Conservation (phyloP, 2,329 filamentous ascomycete genomes). For the Zymoseptoria brevis region DNA sequence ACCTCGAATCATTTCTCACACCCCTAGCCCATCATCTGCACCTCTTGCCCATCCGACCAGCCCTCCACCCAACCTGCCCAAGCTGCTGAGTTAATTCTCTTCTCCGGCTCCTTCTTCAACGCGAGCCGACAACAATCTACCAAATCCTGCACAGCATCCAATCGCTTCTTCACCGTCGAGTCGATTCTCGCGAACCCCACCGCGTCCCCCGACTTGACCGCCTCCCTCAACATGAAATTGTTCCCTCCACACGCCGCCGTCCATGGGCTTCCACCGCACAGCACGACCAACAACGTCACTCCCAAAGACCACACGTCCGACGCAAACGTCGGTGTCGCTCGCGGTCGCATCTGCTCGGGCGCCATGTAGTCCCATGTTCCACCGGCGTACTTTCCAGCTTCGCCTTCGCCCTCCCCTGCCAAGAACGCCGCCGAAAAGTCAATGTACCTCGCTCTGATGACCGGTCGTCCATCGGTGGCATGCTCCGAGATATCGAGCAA, state of each 20-base stretch:
- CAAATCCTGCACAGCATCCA: slow-evolving; percentile 28
- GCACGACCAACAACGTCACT: slow-evolving; percentile 36
- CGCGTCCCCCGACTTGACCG: slow-evolving; percentile 37
- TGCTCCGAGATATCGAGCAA: slow-evolving; percentile 29
- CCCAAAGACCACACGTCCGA: slow-evolving; percentile 40
- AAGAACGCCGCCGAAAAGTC: slow-evolving; percentile 39
- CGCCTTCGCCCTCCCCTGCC: slow-evolving; percentile 10
- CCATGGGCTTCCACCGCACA: slow-evolving; percentile 38
- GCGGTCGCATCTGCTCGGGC: slow-evolving; percentile 25
- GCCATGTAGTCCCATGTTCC: slow-evolving; percentile 44
- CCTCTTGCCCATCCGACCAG: slow-evolving; percentile 2
- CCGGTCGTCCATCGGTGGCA: slow-evolving; percentile 14
- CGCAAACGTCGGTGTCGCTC: slow-evolving; percentile 26
- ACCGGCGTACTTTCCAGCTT: slow-evolving; percentile 26
- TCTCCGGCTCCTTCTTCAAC: slow-evolving; percentile 30
- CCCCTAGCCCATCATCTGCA: neutral
- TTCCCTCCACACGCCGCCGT: slow-evolving; percentile 32
- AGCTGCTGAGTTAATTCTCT: slow-evolving; percentile 21
- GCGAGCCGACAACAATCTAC: slow-evolving; percentile 33
- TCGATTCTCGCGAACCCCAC: slow-evolving; percentile 35
- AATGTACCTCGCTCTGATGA: slow-evolving; percentile 29
- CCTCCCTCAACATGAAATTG: slow-evolving; percentile 36
- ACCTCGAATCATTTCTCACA: neutral
- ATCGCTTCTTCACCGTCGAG: slow-evolving; percentile 24
- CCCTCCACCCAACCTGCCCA: slow-evolving; percentile 28